Percentiles rank a stretch among this genome's conserved stretches.
Conservation (phyloP, 768 basidiomycete species). For the Inosperma sp. region DNA sequence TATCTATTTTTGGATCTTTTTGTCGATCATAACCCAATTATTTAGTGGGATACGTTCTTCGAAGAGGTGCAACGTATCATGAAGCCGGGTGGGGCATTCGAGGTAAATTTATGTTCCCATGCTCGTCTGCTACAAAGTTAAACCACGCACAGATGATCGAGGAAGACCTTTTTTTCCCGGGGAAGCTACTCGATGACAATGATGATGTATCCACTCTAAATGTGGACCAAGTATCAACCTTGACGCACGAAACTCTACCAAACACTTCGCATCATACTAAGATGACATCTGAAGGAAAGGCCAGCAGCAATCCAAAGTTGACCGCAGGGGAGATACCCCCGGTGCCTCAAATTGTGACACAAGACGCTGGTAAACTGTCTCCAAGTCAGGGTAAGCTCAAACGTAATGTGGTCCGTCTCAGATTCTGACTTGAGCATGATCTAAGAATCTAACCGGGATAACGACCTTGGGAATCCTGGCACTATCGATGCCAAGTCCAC, state of each 20-base stretch:
- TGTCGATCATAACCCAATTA: neutral
- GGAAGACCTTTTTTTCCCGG: conserved; percentile 72
- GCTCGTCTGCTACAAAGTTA: neutral
- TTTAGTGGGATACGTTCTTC: conserved; percentile 62
- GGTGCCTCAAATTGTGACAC: too few species aligned
- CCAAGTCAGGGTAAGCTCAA: too few species aligned
- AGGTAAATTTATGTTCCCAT: conserved; percentile 36
- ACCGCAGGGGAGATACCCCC: too few species aligned
- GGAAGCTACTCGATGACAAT: conserved; percentile 39
- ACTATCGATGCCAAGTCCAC: conserved; percentile 19
- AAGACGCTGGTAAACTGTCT: too few species aligned
- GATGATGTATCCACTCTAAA: conserved; percentile 20
- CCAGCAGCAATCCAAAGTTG: neutral
- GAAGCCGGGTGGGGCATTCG: conserved; percentile 70
- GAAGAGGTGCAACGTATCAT: conserved; percentile 69
- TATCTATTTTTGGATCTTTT: neutral
- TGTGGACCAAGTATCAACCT: neutral
- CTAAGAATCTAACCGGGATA: too few species aligned
- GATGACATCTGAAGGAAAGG: neutral
- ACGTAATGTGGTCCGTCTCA: too few species aligned
- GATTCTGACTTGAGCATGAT: too few species aligned
- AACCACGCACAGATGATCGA: conserved; percentile 52
- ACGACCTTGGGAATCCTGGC: too few species aligned
- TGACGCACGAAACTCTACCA: neutral
- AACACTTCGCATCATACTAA: too few species aligned